Conservation (phyloP, 176 grass and related monocot genomes). For the Saccharum spontaneum region DNA sequence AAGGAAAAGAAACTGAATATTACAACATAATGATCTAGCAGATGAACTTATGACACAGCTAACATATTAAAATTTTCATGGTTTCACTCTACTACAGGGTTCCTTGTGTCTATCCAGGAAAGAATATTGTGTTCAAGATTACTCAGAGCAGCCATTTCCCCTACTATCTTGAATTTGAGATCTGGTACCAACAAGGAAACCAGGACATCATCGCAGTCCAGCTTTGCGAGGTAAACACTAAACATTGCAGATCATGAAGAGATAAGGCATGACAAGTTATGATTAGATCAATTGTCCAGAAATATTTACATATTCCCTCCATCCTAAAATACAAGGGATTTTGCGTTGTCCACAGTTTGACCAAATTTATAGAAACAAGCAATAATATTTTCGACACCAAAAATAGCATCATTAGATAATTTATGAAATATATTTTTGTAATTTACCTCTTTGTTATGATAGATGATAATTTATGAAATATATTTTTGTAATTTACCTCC, state of each 20-base stretch:
- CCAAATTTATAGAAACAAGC: not conserved
- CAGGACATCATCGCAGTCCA: too few species aligned
- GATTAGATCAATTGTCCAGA: not conserved
- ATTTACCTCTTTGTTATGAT: not conserved
- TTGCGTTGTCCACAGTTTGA: not conserved
- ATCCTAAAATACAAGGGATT: not conserved
- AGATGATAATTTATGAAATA: not conserved
- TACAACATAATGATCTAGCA: not conserved
- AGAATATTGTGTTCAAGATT: constrained; percentile 72
- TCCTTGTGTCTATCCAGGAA: constrained; percentile 57
- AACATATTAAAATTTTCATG: not conserved
- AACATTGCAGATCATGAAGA: not conserved
- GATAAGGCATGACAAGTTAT: not conserved
- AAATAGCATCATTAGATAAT: not conserved
- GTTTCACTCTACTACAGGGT: constrained; percentile 35
- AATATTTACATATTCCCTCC: not conserved
- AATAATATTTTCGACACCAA: not conserved
- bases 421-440: not conserved
- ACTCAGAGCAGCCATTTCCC: constrained; percentile 56
- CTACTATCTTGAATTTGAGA: constrained; percentile 64
- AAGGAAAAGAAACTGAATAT: not conserved
- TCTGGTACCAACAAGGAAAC: constrained; percentile 64
- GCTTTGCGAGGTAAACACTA: constrained; percentile 56
- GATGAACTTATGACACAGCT: not conserved
- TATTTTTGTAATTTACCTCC: not conserved